These are phyloP conservation scores for Forsythia viridissima DNA, from an alignment of 257 asterid species.

Conservation along the genomic window DNA sequence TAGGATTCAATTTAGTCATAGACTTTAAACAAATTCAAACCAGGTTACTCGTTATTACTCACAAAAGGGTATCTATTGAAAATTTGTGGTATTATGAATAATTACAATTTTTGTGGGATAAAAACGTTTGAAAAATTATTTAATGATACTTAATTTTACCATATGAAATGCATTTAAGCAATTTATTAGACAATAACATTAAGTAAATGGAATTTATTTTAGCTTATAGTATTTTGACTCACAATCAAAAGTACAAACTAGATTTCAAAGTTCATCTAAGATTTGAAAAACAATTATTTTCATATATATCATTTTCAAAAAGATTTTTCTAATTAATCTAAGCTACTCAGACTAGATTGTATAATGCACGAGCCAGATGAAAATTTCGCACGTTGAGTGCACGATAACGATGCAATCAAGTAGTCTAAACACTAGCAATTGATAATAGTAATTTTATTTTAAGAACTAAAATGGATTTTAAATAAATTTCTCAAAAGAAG, in stretches of 20 bases:
- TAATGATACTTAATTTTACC: background rate
- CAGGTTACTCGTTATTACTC: background rate
- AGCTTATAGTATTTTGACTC: background rate
- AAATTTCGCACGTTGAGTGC: too few species aligned
- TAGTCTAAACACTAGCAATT: too few species aligned
- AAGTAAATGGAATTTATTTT: background rate
- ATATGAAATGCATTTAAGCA: slow-evolving; percentile 13
- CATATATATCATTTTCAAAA: too few species aligned
- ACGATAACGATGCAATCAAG: too few species aligned
- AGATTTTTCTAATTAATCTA: too few species aligned
- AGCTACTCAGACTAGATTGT: too few species aligned
- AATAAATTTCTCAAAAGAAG: too few species aligned
- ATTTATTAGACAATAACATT: slow-evolving; percentile 11
- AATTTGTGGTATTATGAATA: background rate
- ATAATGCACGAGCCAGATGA: too few species aligned
- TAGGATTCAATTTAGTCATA: background rate
- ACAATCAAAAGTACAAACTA: background rate
- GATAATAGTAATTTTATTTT: too few species aligned
- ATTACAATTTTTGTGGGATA: background rate
- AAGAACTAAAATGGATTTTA: too few species aligned
- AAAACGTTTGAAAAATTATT: slow-evolving; percentile 7
- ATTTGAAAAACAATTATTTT: background rate
- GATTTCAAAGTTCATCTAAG: background rate
- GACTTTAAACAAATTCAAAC: background rate
- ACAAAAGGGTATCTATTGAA: background rate